These are phyloP conservation scores for Calophaca sinica DNA, from an alignment of 306 rosid genomes.

Conservation along the genomic window DNA sequence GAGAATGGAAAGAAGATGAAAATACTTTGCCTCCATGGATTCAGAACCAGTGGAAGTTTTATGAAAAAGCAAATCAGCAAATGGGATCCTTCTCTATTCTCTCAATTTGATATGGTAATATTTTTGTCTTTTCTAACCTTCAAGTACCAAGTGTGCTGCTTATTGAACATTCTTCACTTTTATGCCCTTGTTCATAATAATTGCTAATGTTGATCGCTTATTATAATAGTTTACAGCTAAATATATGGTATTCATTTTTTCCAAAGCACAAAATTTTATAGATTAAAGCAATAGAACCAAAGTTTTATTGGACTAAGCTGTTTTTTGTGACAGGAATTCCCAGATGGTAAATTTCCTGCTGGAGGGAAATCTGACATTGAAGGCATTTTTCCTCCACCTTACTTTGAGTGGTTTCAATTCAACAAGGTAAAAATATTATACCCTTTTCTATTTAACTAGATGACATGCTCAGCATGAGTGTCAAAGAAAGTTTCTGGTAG, in stretches of 20 bases:
- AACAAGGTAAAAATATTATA: constrained; percentile 57
- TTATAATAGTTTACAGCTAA: too few relatives aligned
- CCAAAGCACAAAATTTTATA: too few relatives aligned
- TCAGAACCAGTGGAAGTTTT: constrained; percentile 87
- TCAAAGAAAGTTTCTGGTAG: too few relatives aligned
- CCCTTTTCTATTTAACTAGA: neutral
- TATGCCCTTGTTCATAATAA: neutral
- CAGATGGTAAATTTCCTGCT: constrained; percentile 75
- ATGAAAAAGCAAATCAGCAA: constrained; percentile 77
- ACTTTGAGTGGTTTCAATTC: constrained; percentile 92
- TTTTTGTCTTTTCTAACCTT: neutral
- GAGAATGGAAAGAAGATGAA: constrained; percentile 61
- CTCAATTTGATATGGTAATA: constrained; percentile 72
- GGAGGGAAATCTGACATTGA: constrained; percentile 92
- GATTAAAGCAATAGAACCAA: too few relatives aligned
- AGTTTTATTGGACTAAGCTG: neutral
- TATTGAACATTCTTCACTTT: neutral
- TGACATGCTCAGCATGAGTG: too few relatives aligned
- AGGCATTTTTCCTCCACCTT: constrained; percentile 85
- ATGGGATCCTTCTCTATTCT: constrained; percentile 82
- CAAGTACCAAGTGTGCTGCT: neutral
- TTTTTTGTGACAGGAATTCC: constrained; percentile 62
- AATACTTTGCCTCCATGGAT: constrained; percentile 90
- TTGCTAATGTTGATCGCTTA: neutral
- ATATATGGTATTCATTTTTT: too few relatives aligned